phyloP scores from a whole-genome alignment of 352 stramenopile genomes.

The Globisporangium viniferum region DNA sequence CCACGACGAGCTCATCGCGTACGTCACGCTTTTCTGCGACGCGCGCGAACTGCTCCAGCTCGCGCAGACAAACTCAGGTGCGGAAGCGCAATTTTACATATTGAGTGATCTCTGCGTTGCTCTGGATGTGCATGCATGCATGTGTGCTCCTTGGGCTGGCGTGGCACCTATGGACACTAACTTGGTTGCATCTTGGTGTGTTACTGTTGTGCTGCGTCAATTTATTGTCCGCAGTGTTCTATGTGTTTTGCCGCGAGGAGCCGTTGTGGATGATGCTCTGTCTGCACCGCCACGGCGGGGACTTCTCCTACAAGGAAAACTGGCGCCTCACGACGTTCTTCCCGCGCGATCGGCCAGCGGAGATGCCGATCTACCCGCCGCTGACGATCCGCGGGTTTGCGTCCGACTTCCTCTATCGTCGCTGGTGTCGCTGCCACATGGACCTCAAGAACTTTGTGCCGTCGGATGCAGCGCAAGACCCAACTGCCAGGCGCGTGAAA shows the following conservation, averaged over 20 bases:
- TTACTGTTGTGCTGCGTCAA: neutral
- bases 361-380: conserved; percentile 23
- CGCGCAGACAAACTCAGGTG: conserved; percentile 70
- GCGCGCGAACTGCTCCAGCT: conserved; percentile 57
- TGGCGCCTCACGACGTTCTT: conserved; percentile 85
- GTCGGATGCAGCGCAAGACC: conserved; percentile 36
- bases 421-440: conserved; percentile 85
- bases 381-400: conserved; percentile 41
- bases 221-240: conserved; percentile 44
- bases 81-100: neutral
- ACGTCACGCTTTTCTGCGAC: conserved; percentile 72
- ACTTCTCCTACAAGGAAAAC: conserved; percentile 60
- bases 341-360: conserved; percentile 30
- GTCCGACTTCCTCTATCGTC: conserved; percentile 84
- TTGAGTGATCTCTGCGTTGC: neutral
- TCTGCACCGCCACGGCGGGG: conserved; percentile 58
- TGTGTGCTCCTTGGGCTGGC: neutral
- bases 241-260: conserved; percentile 77
- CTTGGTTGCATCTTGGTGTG: neutral
- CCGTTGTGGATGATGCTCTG: conserved; percentile 84
- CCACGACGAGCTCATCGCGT: conserved; percentile 77
- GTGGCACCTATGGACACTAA: neutral
- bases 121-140: neutral
- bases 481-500: conserved; percentile 41
- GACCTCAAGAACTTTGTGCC: conserved; percentile 53